Base-by-base conservation (phyloP, 345 rosid genomes). In the Gossypium rotundifolium region DNA sequence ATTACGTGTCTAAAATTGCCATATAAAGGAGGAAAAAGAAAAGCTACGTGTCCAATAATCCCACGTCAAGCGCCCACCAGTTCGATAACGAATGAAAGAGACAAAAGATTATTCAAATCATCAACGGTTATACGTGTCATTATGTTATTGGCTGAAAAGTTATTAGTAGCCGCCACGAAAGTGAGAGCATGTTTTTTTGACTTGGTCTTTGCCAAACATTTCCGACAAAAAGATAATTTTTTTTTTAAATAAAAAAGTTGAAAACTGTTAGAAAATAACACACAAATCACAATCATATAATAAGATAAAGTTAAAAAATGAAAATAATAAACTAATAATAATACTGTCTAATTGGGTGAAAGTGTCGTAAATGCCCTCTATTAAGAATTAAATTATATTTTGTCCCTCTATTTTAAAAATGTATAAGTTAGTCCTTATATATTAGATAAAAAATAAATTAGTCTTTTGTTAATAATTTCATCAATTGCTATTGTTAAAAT, bases 341-440 rank as follows among this genome's bases (percentile, higher is more conserved):
- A 33, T 33, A 33, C 40, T 33, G 7, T 7, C 40, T 0, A 33
- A 29, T 29, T 29, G 0, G 1, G 40, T 33, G 40, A 33, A 33
- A 33, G 1, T 33, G 7, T 5, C 1, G 5, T 33, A 0, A 5
- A 33, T 33, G 0, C 1, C 1, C 0, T 33, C 1, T 33, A 1
- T 0, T 33, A 33, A 33, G 0, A 33, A 33, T 5, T 33, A 33
- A 0, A 33, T 33, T 33, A 0, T 0, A 33, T 33, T 33, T 33
- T 33, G 0, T 33, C 0, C 0, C 0, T 33, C 0, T 33, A 33
- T 0, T 33, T 5, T 33, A 5, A 33, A 33, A 33, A 5, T 33
- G 1, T 0, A 5, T 5, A 5, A 33, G 5, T 4, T 33, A 5
- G 1, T 5, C 1, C 7, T 33, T 33, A 33, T 5, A 33, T 5